Percentiles rank a stretch among this genome's conserved stretches.
These are phyloP conservation scores for Nyssa sinensis DNA, from an alignment of 148 eudicot species.

Conservation along the genomic window DNA sequence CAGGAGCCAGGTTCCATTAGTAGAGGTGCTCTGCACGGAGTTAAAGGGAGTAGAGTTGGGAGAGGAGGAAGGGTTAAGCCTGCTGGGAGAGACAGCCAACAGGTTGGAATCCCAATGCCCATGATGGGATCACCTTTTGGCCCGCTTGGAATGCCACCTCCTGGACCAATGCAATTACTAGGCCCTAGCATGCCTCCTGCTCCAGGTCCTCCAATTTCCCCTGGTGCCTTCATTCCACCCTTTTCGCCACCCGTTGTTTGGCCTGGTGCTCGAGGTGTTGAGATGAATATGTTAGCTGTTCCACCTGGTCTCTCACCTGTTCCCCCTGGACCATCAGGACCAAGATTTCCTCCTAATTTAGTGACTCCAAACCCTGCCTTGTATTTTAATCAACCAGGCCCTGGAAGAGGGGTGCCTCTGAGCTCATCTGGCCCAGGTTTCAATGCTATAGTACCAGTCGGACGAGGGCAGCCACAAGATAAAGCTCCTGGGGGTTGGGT, in stretches of 20 bases:
- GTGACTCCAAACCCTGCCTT: conserved; percentile 57
- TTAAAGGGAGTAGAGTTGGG: conserved; percentile 60
- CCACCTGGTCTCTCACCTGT: conserved; percentile 62
- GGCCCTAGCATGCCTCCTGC: too few species aligned
- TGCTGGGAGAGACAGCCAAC: conserved; percentile 75
- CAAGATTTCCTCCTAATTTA: conserved; percentile 62
- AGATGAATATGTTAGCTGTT: conserved; percentile 67
- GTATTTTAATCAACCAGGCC: conserved; percentile 67
- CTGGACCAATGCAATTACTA: conserved; percentile 70
- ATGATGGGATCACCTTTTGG: conserved; percentile 82
- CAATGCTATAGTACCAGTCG: conserved; percentile 47
- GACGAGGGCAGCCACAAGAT: conserved; percentile 65
- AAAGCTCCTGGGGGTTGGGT: conserved; percentile 62
- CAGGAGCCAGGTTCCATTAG: conserved; percentile 47
- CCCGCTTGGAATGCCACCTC: conserved; percentile 81
- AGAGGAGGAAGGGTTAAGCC: conserved; percentile 80
- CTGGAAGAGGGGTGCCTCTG: conserved; percentile 63
- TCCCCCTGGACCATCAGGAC: conserved; percentile 67
- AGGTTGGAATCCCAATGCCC: conserved; percentile 49
- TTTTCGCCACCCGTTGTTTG: conserved; percentile 82
- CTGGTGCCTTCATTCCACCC: conserved; percentile 72
- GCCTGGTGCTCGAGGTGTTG: conserved; percentile 80
- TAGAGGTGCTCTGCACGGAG: conserved; percentile 49
- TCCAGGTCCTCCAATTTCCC: conserved; percentile 71
- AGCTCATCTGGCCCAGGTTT: conserved; percentile 53